Evolutionary conservation across 306 rosid species (phyloP), one percentile per base, ranked within the genome.

Genomic region (Vicia villosa): DNA sequence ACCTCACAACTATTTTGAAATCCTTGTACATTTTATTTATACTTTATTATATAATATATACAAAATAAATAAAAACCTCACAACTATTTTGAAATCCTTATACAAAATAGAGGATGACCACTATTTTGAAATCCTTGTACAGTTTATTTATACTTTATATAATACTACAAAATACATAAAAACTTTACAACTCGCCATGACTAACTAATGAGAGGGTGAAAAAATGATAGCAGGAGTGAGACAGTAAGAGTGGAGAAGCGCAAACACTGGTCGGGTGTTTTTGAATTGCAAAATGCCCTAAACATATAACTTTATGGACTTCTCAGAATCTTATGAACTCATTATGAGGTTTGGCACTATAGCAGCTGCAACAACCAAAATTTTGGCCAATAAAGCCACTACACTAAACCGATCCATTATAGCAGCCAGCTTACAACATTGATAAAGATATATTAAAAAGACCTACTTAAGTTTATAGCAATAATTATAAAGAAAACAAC

Each of bases 401-500:
- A 22, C 9, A 52, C 59, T 52, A 52, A 52, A 52, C 34, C 22
- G 34, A 14, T 54, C 38, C 4, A 5, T 10, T 24, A 26, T 56
- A 12, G 4, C 10, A 2, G 37, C 36, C 10, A 24, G 28, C 28
- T 20, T 19, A 50, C 28, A 50, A 8, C 7, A 50, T 50, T 10
- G n/a, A 51, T 6, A 41, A 12, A 62, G 42, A 76, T 42, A 63
- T 30, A 6, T 38, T n/a, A 43, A 77, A 61, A 66, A 67, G 28
- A 66, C 58, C 47, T 43, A 22, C 26, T 51, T 59, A 50, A 30
- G 10, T 37, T 26, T n/a, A 56, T 28, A 5, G 69, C 56, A 40
- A 66, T 12, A 46, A 67, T 43, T 24, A 52, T 11, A 62, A 46
- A 82, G 40, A 6, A 52, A 51, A 24, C 6, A 64, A 61, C 37